These are phyloP conservation scores for Datura wrightii DNA, from an alignment of 257 asterid species.

Conservation along the genomic window DNA sequence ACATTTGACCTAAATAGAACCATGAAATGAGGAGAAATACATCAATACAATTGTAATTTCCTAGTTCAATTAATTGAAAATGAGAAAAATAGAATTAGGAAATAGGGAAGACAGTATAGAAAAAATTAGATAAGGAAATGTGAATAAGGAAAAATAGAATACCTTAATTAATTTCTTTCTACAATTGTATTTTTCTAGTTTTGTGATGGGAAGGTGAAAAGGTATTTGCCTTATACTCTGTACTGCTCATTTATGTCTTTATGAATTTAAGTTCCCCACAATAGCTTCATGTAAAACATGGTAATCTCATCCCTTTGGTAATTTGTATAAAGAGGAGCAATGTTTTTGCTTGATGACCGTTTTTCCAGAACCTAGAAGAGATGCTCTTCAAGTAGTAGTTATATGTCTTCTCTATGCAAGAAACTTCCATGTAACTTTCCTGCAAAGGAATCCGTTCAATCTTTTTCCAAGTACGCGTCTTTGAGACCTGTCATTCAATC, in stretches of 20 bases:
- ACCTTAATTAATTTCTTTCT: neutral
- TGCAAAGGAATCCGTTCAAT: neutral
- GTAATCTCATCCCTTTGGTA: neutral
- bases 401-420: neutral
- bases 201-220: neutral
- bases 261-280: constrained; percentile 11
- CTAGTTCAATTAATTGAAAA: neutral
- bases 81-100: neutral
- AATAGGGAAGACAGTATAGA: neutral
- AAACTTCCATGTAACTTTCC: neutral
- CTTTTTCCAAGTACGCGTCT: neutral
- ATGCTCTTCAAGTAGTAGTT: neutral
- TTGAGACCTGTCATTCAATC: neutral
- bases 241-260: constrained; percentile 4
- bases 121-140: neutral
- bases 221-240: neutral
- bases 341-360: neutral
- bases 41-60: neutral
- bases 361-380: neutral
- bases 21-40: neutral
- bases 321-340: neutral
- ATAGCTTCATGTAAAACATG: constrained; percentile 13
- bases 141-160: constrained; percentile 5
- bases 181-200: neutral
- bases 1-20: neutral